phyloP scores from a whole-genome alignment of 164 flowering plant species.

The Litsea cubeba region DNA sequence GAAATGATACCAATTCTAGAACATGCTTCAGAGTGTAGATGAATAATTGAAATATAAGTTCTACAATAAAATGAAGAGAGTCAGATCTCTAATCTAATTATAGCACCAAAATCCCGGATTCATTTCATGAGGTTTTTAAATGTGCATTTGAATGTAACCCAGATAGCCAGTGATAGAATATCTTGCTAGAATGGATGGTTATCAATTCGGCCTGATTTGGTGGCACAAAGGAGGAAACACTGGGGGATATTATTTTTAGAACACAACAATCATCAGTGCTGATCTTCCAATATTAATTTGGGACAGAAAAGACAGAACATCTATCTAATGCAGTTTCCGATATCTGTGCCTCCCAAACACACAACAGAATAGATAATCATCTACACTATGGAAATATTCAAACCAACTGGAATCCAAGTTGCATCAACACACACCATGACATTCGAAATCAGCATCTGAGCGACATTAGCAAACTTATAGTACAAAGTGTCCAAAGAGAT shows the following conservation, averaged over 20 bases:
- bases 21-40: neutral
- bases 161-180: neutral
- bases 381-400: neutral
- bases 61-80: neutral
- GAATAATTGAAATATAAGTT: neutral
- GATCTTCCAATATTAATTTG: neutral
- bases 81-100: neutral
- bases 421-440: neutral
- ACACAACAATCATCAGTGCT: neutral
- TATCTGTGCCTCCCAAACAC: neutral
- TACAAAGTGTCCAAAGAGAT: neutral
- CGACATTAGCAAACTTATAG: neutral
- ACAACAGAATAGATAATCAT: no score
- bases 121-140: no score
- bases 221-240: no score
- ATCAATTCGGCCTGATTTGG: no score
- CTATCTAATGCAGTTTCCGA: neutral
- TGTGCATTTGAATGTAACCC: neutral
- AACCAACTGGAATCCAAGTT: neutral
- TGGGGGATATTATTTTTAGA: no score
- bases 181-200: no score
- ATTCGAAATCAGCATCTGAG: neutral
- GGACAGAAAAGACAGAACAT: no score
- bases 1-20: slow-evolving; percentile 15
- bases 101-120: neutral